Evolutionary conservation across 2,329 filamentous ascomycete species (phyloP).

Genomic region (Capronia epimyces): DNA sequence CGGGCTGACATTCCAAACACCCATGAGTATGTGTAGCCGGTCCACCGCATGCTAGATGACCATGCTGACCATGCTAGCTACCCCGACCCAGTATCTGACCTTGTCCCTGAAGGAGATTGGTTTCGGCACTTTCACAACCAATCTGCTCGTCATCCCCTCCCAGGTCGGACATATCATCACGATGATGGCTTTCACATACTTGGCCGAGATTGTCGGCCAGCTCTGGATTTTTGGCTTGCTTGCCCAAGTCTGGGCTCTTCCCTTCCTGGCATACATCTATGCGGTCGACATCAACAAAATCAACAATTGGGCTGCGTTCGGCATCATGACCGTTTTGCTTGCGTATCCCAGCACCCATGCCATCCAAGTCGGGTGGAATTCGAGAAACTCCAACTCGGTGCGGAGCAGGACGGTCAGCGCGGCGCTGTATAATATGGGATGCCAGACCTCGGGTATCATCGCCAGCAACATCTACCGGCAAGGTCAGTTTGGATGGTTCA

Average conservation of each 20-base stretch:
- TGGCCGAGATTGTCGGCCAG: slow-evolving; percentile 39
- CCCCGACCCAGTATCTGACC: slow-evolving; percentile 45
- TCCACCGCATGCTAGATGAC: background rate
- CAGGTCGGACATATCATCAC: slow-evolving; percentile 53
- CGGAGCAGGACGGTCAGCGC: slow-evolving; percentile 46
- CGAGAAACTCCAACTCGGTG: slow-evolving; percentile 47
- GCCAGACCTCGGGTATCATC: slow-evolving; percentile 35
- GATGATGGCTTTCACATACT: slow-evolving; percentile 47
- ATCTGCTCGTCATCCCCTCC: slow-evolving; percentile 58
- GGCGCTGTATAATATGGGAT: slow-evolving; percentile 48
- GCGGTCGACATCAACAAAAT: slow-evolving; percentile 39
- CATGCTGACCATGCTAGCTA: slow-evolving; percentile 35
- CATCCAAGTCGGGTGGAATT: slow-evolving; percentile 46
- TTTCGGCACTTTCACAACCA: slow-evolving; percentile 35
- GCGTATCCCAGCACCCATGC: slow-evolving; percentile 50
- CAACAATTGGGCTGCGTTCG: slow-evolving; percentile 43
- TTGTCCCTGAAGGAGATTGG: slow-evolving; percentile 43
- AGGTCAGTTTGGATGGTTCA: slow-evolving; percentile 17
- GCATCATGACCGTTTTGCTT: slow-evolving; percentile 39
- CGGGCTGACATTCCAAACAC: slow-evolving; percentile 30
- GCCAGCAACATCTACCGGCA: slow-evolving; percentile 35
- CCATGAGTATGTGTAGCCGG: slow-evolving; percentile 17
- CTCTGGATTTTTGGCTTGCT: slow-evolving; percentile 44
- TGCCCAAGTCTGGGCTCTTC: slow-evolving; percentile 49
- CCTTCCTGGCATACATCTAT: slow-evolving; percentile 48